phyloP scores from a whole-genome alignment of 768 basidiomycete species.

The Amanita pallidorosea region DNA sequence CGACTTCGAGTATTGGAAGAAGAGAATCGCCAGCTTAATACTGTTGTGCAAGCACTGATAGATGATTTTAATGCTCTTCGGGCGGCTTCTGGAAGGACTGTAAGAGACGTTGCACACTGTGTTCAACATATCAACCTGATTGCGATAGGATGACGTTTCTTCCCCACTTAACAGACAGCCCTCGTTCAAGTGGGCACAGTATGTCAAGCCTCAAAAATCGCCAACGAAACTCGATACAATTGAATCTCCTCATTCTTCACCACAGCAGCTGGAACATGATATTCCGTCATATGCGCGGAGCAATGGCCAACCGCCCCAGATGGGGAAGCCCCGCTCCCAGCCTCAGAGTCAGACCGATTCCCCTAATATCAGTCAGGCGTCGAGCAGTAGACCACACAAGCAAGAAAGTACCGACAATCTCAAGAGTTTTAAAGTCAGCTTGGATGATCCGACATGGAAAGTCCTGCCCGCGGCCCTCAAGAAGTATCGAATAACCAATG shows the following conservation, averaged over 20 bases:
- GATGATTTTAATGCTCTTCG: conserved; percentile 50
- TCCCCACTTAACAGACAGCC: conserved; percentile 56
- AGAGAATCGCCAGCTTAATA: conserved; percentile 63
- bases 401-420: conserved; percentile 69
- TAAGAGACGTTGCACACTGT: conserved; percentile 15
- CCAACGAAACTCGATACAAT: conserved; percentile 62
- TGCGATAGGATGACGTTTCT: conserved; percentile 22
- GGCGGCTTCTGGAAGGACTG: conserved; percentile 28
- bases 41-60: conserved; percentile 47
- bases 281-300: conserved; percentile 29
- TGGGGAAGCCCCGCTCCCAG: conserved; percentile 23
- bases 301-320: conserved; percentile 16
- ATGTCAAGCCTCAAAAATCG: conserved; percentile 64
- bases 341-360: conserved; percentile 22
- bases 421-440: conserved; percentile 93
- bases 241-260: conserved; percentile 75
- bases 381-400: conserved; percentile 34
- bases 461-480: conserved; percentile 96
- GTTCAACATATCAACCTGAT: conserved; percentile 6
- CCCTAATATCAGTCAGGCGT: conserved; percentile 19
- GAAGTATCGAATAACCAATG: conserved; percentile 97
- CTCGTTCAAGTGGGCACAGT: conserved; percentile 86
- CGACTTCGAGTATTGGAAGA: conserved; percentile 64
- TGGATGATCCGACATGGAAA: conserved; percentile 98
- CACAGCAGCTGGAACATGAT: conserved; percentile 70